phyloP scores from a whole-genome alignment of 2,329 filamentous ascomycete genomes.

The Colletotrichum tabaci region DNA sequence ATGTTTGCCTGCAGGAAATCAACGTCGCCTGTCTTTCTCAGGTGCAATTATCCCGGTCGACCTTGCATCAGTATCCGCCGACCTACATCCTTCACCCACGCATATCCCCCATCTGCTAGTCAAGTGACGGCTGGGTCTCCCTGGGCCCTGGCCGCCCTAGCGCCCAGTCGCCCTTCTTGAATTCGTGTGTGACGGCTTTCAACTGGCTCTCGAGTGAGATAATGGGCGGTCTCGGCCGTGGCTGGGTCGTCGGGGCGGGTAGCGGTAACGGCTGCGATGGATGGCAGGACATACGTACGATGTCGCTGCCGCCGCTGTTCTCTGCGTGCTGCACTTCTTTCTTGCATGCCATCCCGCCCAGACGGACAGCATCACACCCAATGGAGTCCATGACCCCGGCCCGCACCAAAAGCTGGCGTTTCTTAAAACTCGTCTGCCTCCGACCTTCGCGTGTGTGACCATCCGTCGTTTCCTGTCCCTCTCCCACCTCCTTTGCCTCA shows the following conservation, averaged over 20 bases:
- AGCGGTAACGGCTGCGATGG: slow-evolving; percentile 15
- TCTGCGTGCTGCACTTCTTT: slow-evolving; percentile 41
- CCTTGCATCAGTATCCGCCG: slow-evolving; percentile 35
- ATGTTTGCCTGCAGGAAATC: slow-evolving; percentile 32
- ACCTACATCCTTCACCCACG: slow-evolving; percentile 38
- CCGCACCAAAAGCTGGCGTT: slow-evolving; percentile 32
- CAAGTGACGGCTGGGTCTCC: slow-evolving; percentile 33
- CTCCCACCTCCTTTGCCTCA: slow-evolving; percentile 50
- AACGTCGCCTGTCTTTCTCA: slow-evolving; percentile 1
- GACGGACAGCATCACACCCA: slow-evolving; percentile 9
- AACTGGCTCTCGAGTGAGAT: slow-evolving; percentile 47
- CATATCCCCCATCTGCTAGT: slow-evolving; percentile 29
- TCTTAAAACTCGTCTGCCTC: slow-evolving; percentile 49
- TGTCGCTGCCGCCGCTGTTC: slow-evolving; percentile 24
- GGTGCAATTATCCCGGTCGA: slow-evolving; percentile 11
- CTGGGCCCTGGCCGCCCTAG: slow-evolving; percentile 21
- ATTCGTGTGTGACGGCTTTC: slow-evolving; percentile 42
- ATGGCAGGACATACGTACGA: slow-evolving; percentile 25
- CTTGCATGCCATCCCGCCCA: slow-evolving; percentile 34
- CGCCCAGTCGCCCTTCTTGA: slow-evolving; percentile 17
- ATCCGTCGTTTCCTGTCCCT: slow-evolving; percentile 43
- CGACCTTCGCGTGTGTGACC: slow-evolving; percentile 43
- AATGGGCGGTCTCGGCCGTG: slow-evolving; percentile 52
- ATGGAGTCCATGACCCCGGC: slow-evolving; percentile 18
- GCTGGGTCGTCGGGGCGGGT: slow-evolving; percentile 43